Evolutionary conservation across 1,139 yeast species (phyloP), one percentile per base, ranked within the genome.

Genomic region (Yamadazyma dendronema): DNA sequence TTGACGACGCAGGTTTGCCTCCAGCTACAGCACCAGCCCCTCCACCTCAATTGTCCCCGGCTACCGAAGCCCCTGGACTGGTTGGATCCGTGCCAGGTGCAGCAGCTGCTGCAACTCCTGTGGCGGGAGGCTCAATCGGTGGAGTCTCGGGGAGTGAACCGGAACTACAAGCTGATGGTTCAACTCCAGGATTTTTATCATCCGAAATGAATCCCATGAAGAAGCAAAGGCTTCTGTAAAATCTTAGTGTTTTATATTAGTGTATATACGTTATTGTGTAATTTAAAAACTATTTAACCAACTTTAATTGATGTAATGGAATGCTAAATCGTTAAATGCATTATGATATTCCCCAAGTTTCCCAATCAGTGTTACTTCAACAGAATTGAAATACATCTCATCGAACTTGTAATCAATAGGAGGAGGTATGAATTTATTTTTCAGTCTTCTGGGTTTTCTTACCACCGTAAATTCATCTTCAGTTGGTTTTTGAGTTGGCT

Each of bases 271-370:
- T 19, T 7, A 31, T 15, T 31, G 19, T 27, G 29, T 31, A 31
- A 11, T 31, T 31, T 15, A 10, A 31, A 14, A 24, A 19, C 8
- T 7, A 7, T 19, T 19, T 9, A 19, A 6, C 8, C 6, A 19
- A 19, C 6, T 19, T 32, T 24, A 32, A 5, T 3, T 26, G 4
- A 42, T 39, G 13, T 30, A 14, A 48, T 77, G 82, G 16, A 70
- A 59, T 3, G 81, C 65, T 25, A 78, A 48, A 46, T 77, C 82
- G 0, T 80, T 71, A 48, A 78, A 78, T 13, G 83, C 64, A 42
- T 74, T 74, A 1, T 67, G 61, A 81, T 81, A 78, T 0, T 58
- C 59, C 2, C 71, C 73, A 7, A 29, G 30, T 27, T 35, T 33
- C 10, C 43, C 43, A 11, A 40, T 22, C 3, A 11, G n/a, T 3